Conservation (phyloP, 2,329 filamentous ascomycete genomes). For the Chrysoporthe austroafricana region DNA sequence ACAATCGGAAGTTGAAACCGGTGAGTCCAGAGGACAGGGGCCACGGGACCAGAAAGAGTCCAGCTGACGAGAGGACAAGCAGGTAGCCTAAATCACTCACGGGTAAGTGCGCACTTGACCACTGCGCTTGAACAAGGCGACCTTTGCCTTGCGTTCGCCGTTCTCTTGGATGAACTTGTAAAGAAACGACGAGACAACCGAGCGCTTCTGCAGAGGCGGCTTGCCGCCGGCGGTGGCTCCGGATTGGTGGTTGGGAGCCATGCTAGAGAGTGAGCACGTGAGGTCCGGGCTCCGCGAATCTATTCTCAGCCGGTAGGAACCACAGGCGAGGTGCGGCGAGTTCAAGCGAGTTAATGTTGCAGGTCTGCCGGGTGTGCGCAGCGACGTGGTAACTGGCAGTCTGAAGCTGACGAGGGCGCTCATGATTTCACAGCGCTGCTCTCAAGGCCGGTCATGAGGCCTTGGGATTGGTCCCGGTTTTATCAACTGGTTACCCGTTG, state of each 20-base stretch:
- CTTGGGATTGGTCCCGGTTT: neutral
- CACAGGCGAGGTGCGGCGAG: neutral
- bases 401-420: neutral
- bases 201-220: constrained; percentile 39
- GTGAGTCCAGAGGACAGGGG: constrained; percentile 5
- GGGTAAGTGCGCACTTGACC: constrained; percentile 62
- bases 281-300: neutral
- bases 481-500: neutral
- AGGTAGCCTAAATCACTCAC: constrained; percentile 43
- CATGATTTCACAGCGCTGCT: neutral
- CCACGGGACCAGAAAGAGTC: neutral
- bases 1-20: neutral
- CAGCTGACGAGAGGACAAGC: neutral
- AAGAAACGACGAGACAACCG: constrained; percentile 56
- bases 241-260: constrained; percentile 22
- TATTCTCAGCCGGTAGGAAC: neutral
- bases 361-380: neutral
- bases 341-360: neutral
- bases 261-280: constrained; percentile 23
- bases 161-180: constrained; percentile 46
- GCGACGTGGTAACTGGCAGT: neutral
- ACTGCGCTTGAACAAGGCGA: constrained; percentile 67
- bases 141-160: constrained; percentile 43
- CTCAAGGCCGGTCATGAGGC: neutral
- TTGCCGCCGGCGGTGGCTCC: constrained; percentile 10